These are phyloP conservation scores for Cystobasidium slooffiae DNA, from an alignment of 1,284 basidiomycete genomes.

Conservation along the genomic window DNA sequence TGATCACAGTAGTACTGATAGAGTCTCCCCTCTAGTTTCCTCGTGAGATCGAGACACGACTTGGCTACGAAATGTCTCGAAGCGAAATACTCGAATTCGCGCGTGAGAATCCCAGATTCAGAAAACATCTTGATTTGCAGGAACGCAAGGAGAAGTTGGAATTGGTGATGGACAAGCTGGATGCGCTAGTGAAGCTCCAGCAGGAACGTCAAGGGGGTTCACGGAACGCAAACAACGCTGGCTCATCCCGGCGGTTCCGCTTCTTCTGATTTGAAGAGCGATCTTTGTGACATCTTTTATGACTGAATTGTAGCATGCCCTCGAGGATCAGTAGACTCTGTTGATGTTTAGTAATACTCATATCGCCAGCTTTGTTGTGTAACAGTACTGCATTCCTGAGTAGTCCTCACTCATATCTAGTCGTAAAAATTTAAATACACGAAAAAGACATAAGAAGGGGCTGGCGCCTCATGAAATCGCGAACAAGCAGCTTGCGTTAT, in stretches of 20 bases:
- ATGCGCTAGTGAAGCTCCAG: constrained; percentile 37
- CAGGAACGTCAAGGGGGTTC: constrained; percentile 35
- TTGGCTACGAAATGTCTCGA: constrained; percentile 88
- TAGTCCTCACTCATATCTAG: neutral
- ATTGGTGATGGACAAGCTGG: constrained; percentile 60
- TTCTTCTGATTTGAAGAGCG: constrained; percentile 4
- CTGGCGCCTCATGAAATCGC: no score
- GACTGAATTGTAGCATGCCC: constrained; percentile 1
- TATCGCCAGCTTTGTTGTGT: neutral
- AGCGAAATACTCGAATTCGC: constrained; percentile 86
- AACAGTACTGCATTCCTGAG: neutral
- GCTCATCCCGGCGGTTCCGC: constrained; percentile 8
- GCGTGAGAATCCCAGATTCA: constrained; percentile 85
- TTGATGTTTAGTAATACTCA: neutral
- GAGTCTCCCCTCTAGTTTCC: constrained; percentile 70
- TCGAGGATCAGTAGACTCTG: neutral
- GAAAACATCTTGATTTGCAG: constrained; percentile 90
- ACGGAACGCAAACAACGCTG: neutral
- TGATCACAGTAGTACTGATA: no score
- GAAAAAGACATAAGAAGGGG: no score
- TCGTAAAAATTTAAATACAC: no score
- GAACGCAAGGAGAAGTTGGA: constrained; percentile 98
- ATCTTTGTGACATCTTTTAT: no score
- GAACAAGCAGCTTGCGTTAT: no score
- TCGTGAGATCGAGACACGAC: constrained; percentile 91